Percentiles rank a stretch among this genome's conserved stretches.
Evolutionary conservation across 2,329 filamentous ascomycete species (phyloP).

Genomic region (Colletotrichum neosansevieriae): DNA sequence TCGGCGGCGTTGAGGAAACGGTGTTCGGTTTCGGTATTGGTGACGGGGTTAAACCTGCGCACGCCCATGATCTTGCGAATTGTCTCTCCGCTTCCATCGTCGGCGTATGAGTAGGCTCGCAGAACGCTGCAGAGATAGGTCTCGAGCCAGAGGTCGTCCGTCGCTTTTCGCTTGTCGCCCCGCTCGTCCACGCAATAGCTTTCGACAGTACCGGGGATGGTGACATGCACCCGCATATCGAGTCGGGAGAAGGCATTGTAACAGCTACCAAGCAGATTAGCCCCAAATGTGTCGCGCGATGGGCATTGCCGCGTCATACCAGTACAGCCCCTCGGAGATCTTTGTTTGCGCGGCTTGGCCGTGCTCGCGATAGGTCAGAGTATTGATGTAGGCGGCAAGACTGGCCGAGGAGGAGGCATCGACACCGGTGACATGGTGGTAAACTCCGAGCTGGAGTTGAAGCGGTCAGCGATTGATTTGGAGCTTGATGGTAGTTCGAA

Average conservation of each 20-base stretch:
- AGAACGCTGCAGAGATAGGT: conserved; percentile 97
- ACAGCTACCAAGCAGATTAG: conserved; percentile 65
- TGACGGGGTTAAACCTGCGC: conserved; percentile 95
- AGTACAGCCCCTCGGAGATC: conserved; percentile 94
- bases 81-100: conserved; percentile 92
- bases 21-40: conserved; percentile 97
- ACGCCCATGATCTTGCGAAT: conserved; percentile 99
- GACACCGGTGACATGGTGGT: conserved; percentile 97
- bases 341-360: conserved; percentile 80
- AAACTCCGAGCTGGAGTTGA: conserved; percentile 79
- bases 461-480: conserved; percentile 37
- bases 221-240: conserved; percentile 98
- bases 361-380: conserved; percentile 88
- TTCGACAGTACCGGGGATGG: conserved; percentile 95
- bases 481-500: background rate
- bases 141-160: conserved; percentile 95
- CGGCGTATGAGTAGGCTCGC: conserved; percentile 94
- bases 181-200: conserved; percentile 98
- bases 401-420: conserved; percentile 98
- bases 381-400: conserved; percentile 98
- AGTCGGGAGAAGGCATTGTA: conserved; percentile 99
- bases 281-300: conserved; percentile 47
- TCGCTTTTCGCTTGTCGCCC: conserved; percentile 92
- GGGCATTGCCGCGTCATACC: conserved; percentile 61
- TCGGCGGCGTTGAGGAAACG: conserved; percentile 95